Base-by-base conservation (phyloP, 2,329 filamentous ascomycete genomes). In the Teratosphaeriaceae sp. region DNA sequence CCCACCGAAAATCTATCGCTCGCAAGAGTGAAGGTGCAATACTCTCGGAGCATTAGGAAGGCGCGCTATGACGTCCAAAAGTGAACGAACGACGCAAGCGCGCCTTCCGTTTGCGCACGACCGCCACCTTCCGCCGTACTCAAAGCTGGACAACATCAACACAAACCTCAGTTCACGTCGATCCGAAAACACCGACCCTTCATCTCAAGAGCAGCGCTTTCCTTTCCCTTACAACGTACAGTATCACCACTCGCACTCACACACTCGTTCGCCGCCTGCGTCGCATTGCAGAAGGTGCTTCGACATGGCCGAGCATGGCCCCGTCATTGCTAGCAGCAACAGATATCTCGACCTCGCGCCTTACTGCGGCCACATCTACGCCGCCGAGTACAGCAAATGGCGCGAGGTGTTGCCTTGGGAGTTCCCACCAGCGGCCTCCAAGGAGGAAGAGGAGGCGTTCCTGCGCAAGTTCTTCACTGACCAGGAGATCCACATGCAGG, bases 391-490 rank as follows among this genome's bases (percentile, higher is more conserved):
- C 3, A 24, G 49, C 19, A 52, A 51, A 42, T 63, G 59, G 55
- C 42, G 48, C 18, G 38, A 41, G 19, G 51, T 63, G 34, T 51
- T 62, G 37, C 59, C 58, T 11, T 59, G 57, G 49, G 48, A 63
- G 15, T 64, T 62, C 35, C 61, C 61, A 5, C 52, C 51, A 18
- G 33, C 49, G 9, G 54, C 48, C 27, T 50, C 43, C 37, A 52
- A 54, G 31, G 49, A 55, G 34, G 42, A 47, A 18, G 61, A 64
- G 47, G 57, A 64, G 23, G 43, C 38, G 2, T 65, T 63, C 42
- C 45, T 65, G 31, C 48, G 46, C 40, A 19, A 38, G 4, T 50
- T 43, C 24, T 64, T 64, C 44, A 46, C 33, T 40, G 50, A 54
- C 7, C 29, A 40, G 13, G 57, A 61, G 18, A 50, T 58, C 31